phyloP scores from a whole-genome alignment of 2,329 filamentous ascomycete genomes.

The Aspergillus fumigatus region DNA sequence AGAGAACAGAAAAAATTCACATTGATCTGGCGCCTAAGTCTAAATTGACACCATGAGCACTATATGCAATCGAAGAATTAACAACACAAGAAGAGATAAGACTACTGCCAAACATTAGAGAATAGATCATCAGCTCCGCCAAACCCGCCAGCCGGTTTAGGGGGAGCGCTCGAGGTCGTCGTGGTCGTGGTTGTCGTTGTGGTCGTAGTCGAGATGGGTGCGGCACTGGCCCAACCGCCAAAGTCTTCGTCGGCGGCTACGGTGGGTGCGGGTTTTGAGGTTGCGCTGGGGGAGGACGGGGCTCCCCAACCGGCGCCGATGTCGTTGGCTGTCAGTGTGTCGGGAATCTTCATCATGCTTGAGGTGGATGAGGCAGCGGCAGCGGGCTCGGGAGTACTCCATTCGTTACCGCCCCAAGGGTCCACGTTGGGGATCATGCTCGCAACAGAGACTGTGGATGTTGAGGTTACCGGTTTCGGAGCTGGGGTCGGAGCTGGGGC shows the following conservation, averaged over 20 bases:
- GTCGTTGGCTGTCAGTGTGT: slow-evolving; percentile 53
- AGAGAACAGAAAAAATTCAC: background rate
- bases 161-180: slow-evolving; percentile 7
- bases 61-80: slow-evolving; percentile 8
- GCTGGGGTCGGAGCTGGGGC: slow-evolving; percentile 31
- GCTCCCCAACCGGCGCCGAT: slow-evolving; percentile 63
- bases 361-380: slow-evolving; percentile 33
- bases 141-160: slow-evolving; percentile 57
- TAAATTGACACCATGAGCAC: slow-evolving; percentile 9
- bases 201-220: slow-evolving; percentile 49
- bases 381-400: slow-evolving; percentile 62
- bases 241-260: slow-evolving; percentile 91
- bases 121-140: slow-evolving; percentile 76
- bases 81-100: slow-evolving; percentile 18
- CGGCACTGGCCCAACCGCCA: slow-evolving; percentile 82
- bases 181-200: slow-evolving; percentile 37
- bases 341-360: slow-evolving; percentile 39
- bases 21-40: slow-evolving; percentile 7
- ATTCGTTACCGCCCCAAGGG: slow-evolving; percentile 84
- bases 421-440: slow-evolving; percentile 50
- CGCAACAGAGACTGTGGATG: slow-evolving; percentile 44
- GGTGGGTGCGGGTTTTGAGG: slow-evolving; percentile 48
- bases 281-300: slow-evolving; percentile 27
- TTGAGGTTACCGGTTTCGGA: slow-evolving; percentile 36
- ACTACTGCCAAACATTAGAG: slow-evolving; percentile 87